These are phyloP conservation scores for Circinella minor DNA, from an alignment of 371 early-diverging fungal genomes.

Conservation along the genomic window DNA sequence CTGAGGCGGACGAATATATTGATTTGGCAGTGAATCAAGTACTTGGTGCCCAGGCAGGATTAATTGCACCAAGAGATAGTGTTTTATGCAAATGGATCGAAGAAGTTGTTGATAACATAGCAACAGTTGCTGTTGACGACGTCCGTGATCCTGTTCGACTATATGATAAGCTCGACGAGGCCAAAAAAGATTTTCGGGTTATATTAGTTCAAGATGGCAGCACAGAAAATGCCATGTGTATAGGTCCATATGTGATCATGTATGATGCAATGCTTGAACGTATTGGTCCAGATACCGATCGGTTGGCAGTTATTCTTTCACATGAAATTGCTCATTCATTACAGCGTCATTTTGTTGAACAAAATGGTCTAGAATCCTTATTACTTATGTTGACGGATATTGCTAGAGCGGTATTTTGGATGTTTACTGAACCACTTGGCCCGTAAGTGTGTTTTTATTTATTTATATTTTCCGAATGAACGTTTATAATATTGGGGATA, in stretches of 20 bases:
- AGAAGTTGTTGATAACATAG: conserved; percentile 44
- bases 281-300: conserved; percentile 56
- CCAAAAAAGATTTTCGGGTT: conserved; percentile 27
- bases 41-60: conserved; percentile 31
- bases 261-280: conserved; percentile 51
- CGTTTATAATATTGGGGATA: too few relatives aligned
- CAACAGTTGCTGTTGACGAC: conserved; percentile 44
- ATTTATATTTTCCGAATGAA: too few relatives aligned
- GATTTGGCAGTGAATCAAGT: conserved; percentile 34
- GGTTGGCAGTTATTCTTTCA: conserved; percentile 62
- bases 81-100: conserved; percentile 44
- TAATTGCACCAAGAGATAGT: conserved; percentile 40
- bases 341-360: conserved; percentile 67
- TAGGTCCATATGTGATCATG: conserved; percentile 42
- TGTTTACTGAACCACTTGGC: conserved; percentile 49
- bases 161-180: conserved; percentile 16
- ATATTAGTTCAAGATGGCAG: conserved; percentile 42
- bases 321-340: conserved; percentile 69
- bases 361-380: conserved; percentile 56
- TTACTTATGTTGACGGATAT: conserved; percentile 56
- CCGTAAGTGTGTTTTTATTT: conserved; percentile 31
- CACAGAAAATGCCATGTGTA: conserved; percentile 53
- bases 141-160: conserved; percentile 46
- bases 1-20: conserved; percentile 52
- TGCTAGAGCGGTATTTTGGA: conserved; percentile 51